Evolutionary conservation across 352 stramenopile genomes (phyloP), one percentile per base, ranked within the genome.

Genomic region (Globisporangium abappressorium): DNA sequence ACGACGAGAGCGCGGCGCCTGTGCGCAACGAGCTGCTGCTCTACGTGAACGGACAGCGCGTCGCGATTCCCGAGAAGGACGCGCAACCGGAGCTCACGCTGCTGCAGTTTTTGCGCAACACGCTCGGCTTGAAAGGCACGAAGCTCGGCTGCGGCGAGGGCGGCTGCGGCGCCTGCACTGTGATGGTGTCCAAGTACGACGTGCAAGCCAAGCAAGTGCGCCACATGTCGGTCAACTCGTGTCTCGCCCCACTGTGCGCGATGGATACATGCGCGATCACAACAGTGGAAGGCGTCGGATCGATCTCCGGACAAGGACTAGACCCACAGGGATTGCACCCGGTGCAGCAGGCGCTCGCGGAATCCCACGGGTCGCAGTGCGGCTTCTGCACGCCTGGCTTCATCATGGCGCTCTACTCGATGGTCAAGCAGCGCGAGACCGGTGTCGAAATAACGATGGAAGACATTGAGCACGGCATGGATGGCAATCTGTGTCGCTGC

Each of bases 401-500:
- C 69, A 78, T 95, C 66, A 96, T 95, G 88, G 82, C 84, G n/a
- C 72, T 95, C 24, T 92, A 92, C 47, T 76, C 82, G 22, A 90
- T 95, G 77, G 78, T 94, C 20, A 91, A 92, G 70, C 81, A 93
- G 71, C 84, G 81, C 14, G 84, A 92, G 53, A 82, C 75, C 1
- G 80, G 80, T 14, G 81, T 81, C 4, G 81, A 83, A 61, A 89
- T 87, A 69, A 87, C 78, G 24, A 94, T 90, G 84, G 82, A 87
- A n/a, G 81, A 95, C 62, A 89, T 98, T 57, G 93, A 98, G 66
- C 89, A 98, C 75, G 81, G 92, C 68, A 80, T 99, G 71, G 96
- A 99, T 78, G 95, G 96, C 28, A 98, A 99, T 74, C 72, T 99
- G 34, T 99, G 96, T 72, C 90, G 96, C 6, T 99, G 96, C 73